A percentile compares a stretch with the other conserved stretches of the same genome.
These are phyloP conservation scores for Penstemon davidsonii DNA, from an alignment of 257 asterid genomes.

Conservation along the genomic window DNA sequence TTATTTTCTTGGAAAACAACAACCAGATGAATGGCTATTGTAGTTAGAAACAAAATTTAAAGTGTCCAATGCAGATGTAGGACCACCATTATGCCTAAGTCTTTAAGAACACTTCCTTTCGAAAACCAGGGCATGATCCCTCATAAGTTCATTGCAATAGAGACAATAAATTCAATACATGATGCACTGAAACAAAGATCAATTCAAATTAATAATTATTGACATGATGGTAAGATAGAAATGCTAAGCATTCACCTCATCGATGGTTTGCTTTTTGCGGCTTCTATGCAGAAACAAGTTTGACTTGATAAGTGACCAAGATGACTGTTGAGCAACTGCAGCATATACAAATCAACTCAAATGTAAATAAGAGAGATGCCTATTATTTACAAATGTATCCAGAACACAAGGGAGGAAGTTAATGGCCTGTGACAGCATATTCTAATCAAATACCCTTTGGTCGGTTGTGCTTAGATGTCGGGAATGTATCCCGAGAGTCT, in stretches of 20 bases:
- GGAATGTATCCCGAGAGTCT: constrained; percentile 46
- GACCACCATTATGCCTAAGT: too few relatives aligned
- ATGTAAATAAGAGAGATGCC: constrained; percentile 27
- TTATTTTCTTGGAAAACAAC: too few relatives aligned
- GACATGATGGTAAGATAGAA: neutral
- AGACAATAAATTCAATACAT: neutral
- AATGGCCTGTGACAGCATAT: constrained; percentile 18
- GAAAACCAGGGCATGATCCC: too few relatives aligned
- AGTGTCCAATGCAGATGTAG: too few relatives aligned
- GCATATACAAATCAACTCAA: constrained; percentile 27
- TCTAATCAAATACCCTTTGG: constrained; percentile 47
- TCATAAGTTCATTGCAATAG: neutral
- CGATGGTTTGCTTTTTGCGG: constrained; percentile 78
- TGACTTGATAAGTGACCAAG: constrained; percentile 74
- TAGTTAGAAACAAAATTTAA: neutral
- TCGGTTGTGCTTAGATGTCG: constrained; percentile 39
- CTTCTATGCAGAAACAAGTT: constrained; percentile 73
- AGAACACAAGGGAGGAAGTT: constrained; percentile 10
- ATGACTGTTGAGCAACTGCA: constrained; percentile 59
- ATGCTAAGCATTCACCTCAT: constrained; percentile 59
- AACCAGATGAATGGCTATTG: neutral
- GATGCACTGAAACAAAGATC: neutral
- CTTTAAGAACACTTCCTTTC: too few relatives aligned
- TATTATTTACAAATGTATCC: constrained; percentile 18
- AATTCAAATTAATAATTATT: too few relatives aligned